phyloP scores from a whole-genome alignment of 768 basidiomycete genomes.

The Agrocybe praecox region DNA sequence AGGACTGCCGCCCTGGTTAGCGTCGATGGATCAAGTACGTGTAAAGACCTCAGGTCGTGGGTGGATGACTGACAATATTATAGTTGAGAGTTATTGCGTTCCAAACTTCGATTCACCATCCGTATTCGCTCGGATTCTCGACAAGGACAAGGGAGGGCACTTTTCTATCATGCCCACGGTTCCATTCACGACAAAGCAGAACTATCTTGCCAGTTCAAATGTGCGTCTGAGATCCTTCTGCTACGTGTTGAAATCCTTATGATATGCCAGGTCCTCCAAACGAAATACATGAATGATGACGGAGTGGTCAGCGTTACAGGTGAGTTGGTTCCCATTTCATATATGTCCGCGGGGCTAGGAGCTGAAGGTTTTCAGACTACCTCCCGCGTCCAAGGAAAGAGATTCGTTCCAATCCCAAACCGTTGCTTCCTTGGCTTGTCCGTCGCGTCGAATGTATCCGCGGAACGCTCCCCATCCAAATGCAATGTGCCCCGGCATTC shows the following conservation, averaged over 20 bases:
- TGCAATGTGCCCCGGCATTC: constrained; percentile 97
- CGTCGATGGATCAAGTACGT: constrained; percentile 77
- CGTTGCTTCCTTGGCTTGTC: constrained; percentile 82
- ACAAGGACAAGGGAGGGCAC: constrained; percentile 92
- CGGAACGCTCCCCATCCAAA: constrained; percentile 73
- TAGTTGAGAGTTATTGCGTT: constrained; percentile 91
- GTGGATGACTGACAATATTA: neutral
- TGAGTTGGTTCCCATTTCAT: constrained; percentile 26
- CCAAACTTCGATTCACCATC: constrained; percentile 95
- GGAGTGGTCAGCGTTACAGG: constrained; percentile 88
- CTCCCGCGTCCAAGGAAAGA: constrained; percentile 65
- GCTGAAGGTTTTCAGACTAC: constrained; percentile 53
- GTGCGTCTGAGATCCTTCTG: constrained; percentile 36
- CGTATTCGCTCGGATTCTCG: constrained; percentile 86
- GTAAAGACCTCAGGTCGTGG: neutral
- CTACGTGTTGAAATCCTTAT: neutral
- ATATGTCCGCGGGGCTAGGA: neutral
- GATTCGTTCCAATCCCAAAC: constrained; percentile 43
- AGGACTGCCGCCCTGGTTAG: constrained; percentile 84
- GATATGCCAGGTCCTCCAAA: constrained; percentile 72
- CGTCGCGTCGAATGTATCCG: constrained; percentile 88
- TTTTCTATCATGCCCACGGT: constrained; percentile 83
- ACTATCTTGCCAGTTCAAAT: constrained; percentile 82
- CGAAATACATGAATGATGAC: constrained; percentile 89
- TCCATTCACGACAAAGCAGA: constrained; percentile 76